These are phyloP conservation scores for Exophiala dermatitidis DNA, from an alignment of 2,329 filamentous ascomycete species.

Conservation along the genomic window DNA sequence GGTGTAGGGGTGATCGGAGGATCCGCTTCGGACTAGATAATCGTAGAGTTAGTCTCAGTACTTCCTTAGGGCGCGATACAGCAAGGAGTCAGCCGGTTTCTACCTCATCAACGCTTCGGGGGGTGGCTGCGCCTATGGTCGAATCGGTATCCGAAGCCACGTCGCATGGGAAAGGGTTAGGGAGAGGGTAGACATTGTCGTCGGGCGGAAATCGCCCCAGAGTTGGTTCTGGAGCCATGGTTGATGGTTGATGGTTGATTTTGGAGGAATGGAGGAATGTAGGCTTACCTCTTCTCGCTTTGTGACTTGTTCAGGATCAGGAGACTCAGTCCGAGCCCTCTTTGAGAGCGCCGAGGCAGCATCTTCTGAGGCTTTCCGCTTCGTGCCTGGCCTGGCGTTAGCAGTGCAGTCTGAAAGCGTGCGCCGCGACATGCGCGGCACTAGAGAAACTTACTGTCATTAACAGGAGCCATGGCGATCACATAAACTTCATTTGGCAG, in stretches of 20 bases:
- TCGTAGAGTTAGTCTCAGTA: constrained; percentile 4
- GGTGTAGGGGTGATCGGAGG: constrained; percentile 53
- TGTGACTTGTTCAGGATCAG: constrained; percentile 29
- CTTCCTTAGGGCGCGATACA: neutral
- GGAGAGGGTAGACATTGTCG: constrained; percentile 9
- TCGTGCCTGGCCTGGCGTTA: constrained; percentile 25
- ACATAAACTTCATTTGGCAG: neutral
- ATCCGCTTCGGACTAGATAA: constrained; percentile 30
- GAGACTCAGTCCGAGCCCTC: constrained; percentile 45
- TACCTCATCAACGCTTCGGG: neutral
- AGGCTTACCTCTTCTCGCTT: constrained; percentile 20
- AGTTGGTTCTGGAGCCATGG: neutral
- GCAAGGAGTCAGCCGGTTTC: neutral
- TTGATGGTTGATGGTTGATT: neutral
- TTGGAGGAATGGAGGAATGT: neutral
- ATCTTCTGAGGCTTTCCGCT: constrained; percentile 47
- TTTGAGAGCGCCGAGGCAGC: constrained; percentile 40
- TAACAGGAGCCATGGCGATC: constrained; percentile 14
- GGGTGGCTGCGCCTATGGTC: constrained; percentile 3
- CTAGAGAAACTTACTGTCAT: constrained; percentile 15
- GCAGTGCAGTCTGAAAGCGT: neutral
- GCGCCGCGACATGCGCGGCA: neutral
- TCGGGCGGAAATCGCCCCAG: constrained; percentile 11
- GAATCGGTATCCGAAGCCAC: constrained; percentile 8
- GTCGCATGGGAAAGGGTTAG: constrained; percentile 8